Percentiles rank a stretch among this genome's conserved stretches.
Conservation (phyloP, 768 basidiomycete genomes). For the Tremella fuciformis region DNA sequence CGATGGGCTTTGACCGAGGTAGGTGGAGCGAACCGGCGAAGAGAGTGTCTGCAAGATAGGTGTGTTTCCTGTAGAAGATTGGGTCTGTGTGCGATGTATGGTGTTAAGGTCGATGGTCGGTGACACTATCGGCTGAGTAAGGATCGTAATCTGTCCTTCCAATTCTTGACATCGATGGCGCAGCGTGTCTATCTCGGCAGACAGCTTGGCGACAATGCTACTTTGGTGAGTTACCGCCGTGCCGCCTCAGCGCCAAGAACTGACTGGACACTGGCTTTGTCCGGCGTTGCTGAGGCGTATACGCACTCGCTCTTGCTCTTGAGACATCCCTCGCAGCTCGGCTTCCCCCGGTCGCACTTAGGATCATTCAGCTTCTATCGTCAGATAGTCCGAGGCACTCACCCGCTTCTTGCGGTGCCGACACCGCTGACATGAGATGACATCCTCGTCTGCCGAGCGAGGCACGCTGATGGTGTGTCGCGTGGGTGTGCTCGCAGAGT, state of each 20-base stretch:
- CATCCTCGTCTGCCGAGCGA: background rate
- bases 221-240: background rate
- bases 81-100: no score
- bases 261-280: background rate
- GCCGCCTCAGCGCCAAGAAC: background rate
- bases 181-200: background rate
- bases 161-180: background rate
- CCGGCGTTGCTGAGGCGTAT: background rate
- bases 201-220: background rate
- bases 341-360: background rate
- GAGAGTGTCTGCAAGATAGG: no score
- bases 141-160: background rate
- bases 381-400: background rate
- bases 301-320: background rate
- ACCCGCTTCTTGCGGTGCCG: constrained; percentile 5
- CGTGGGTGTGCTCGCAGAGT: no score
- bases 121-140: no score
- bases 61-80: no score
- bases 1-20: no score
- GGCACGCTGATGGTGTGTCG: background rate
- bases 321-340: background rate
- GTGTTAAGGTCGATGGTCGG: no score
- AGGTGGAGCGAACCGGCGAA: no score
- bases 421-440: constrained; percentile 1
- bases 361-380: background rate